These are phyloP conservation scores for Corymbia maculata DNA, from an alignment of 345 rosid genomes.

Conservation along the genomic window DNA sequence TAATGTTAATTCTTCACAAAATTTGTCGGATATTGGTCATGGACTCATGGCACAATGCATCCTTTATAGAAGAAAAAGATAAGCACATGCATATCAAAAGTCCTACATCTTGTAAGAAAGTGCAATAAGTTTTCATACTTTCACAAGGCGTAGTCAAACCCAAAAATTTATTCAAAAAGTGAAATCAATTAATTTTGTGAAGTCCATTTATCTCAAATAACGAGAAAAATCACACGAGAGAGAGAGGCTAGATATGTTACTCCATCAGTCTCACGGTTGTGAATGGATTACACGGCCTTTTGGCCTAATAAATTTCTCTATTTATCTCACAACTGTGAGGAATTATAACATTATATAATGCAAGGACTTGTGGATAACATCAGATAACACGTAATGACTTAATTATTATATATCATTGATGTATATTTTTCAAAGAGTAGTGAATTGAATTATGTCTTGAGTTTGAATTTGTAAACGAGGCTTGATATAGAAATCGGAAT, in stretches of 20 bases:
- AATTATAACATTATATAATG: accelerated
- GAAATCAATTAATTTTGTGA: background rate
- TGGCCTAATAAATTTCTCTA: background rate
- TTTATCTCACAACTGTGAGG: accelerated
- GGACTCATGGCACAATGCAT: background rate
- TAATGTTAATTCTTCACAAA: background rate
- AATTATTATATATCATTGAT: accelerated
- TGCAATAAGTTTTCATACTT: background rate
- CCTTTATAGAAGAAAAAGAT: background rate
- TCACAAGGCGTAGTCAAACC: background rate
- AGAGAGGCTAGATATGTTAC: background rate
- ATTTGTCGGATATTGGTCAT: background rate
- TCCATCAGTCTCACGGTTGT: background rate
- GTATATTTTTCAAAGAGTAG: background rate
- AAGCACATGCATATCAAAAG: background rate
- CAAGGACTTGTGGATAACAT: accelerated
- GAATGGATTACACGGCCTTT: background rate
- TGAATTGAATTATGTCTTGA: background rate
- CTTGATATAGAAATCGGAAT: accelerated
- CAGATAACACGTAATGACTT: accelerated
- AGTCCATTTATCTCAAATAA: background rate
- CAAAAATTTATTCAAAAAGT: background rate
- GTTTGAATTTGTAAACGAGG: accelerated
- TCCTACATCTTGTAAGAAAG: background rate
- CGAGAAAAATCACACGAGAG: background rate